Base-by-base conservation (phyloP, 73 alveolate species). In the Diophrys appendiculata region DNA sequence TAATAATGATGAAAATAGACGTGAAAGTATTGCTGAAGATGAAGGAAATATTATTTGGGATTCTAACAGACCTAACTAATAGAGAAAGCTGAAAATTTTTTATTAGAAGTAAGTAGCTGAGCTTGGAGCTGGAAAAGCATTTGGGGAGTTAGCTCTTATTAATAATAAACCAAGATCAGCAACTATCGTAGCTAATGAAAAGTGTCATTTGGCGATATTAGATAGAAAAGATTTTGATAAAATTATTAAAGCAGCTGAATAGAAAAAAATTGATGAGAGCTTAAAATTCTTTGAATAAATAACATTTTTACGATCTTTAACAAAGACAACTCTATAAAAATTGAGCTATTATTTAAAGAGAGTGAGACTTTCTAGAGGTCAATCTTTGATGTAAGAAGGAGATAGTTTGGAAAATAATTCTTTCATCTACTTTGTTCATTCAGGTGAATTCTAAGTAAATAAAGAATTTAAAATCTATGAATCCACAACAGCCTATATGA, bases 101-200 rank as follows among this genome's bases (percentile, higher is more conserved):
- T 43, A 43, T 43, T 43, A 11, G 75, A 25, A 67, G 54, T 27
- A 75, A 55, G 83, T 75, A 11, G 74, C 75, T 11, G 28, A n/a
- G 75, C 52, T 67, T 25, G 52, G 54, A 25, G 13, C 64, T 31
- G 78, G 78, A 70, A 13, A 28, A 1, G 64, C 33, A 29, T 70
- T 70, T 34, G 78, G 78, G 33, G 78, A 70, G 23, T 33, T 70
- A 8, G 78, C 68, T n/a, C 67, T 70, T 31, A 13, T 70, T 29
- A 33, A 70, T 31, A 22, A 26, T 22, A 70, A 25, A 31, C 67
- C 78, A 3, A 70, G 78, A 30, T 29, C 78, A 1, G 78, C 78
- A 11, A 70, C 78, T 70, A 27, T 70, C 1, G 55, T 70, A 25
- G 78, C 78, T 29, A 34, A 31, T 60, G 65, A 29, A 5, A 65